These are phyloP conservation scores for Suillus paluster DNA, from an alignment of 768 basidiomycete genomes.

Conservation along the genomic window DNA sequence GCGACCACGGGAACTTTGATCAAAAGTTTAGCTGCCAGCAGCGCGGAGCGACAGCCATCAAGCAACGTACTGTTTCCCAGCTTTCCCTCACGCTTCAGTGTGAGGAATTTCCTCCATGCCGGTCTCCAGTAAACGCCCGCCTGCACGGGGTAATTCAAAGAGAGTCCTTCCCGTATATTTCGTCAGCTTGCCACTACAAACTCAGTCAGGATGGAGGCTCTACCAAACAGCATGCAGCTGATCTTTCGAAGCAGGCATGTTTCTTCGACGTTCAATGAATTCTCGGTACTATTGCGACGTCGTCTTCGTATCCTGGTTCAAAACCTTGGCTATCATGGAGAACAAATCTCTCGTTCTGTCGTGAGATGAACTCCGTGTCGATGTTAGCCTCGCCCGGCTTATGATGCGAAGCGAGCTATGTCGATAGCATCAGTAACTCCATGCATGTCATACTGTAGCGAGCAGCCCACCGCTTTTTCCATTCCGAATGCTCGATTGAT, in stretches of 20 bases:
- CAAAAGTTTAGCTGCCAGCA: no score
- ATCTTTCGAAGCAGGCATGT: neutral
- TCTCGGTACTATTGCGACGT: slow-evolving; percentile 8
- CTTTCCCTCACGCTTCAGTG: neutral
- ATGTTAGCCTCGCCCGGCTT: slow-evolving; percentile 16
- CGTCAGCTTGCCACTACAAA: neutral
- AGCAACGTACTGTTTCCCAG: slow-evolving; percentile 8
- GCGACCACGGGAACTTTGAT: slow-evolving; percentile 4
- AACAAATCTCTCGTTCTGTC: slow-evolving; percentile 12
- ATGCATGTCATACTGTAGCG: neutral
- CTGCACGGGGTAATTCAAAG: neutral
- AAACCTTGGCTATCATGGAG: slow-evolving; percentile 22
- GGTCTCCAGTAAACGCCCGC: slow-evolving; percentile 10
- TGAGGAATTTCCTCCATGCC: slow-evolving; percentile 7
- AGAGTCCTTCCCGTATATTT: neutral
- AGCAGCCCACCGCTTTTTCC: neutral
- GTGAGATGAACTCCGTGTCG: slow-evolving; percentile 10
- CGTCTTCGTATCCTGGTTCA: slow-evolving; percentile 15
- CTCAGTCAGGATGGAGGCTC: neutral
- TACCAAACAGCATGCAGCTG: slow-evolving; percentile 20
- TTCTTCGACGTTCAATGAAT: slow-evolving; percentile 15
- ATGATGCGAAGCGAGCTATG: neutral
- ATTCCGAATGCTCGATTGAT: slow-evolving; percentile 2
- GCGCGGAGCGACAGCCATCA: neutral
- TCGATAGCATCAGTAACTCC: neutral